Evolutionary conservation across 2,329 filamentous ascomycete species (phyloP), one percentile per base, ranked within the genome.

Genomic region (Ascochyta rabiei): DNA sequence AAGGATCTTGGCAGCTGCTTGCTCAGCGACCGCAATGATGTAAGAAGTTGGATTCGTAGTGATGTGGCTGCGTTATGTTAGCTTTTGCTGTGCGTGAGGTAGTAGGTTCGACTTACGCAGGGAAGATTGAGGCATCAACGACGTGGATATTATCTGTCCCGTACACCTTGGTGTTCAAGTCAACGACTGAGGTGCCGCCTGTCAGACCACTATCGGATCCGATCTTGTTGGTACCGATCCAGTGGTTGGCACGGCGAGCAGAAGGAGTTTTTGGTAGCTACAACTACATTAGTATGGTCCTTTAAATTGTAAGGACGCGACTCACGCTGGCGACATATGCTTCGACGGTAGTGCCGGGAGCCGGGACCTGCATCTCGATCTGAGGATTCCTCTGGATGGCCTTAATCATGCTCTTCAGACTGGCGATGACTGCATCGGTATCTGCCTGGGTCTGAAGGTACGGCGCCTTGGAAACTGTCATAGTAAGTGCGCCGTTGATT

Each of bases 371-470:
- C 69, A 83, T 83, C n/a, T 79, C 82, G 18, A 90, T 80, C 43
- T 79, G 76, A 13, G 81, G 72, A 40, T 87, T 80, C 28, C 77
- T 80, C 28, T 77, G 75, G 16, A 89, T 76, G 3, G 84, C 80
- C 1, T 77, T 72, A 44, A 83, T 77, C 53, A 89, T 72, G 57
- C 84, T 84, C 73, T 88, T 82, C 66, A 90, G 83, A 23, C 85
- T 84, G 42, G 80, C 77, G 45, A 86, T 83, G n/a, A 89, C 84
- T n/a, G 85, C 84, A 42, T 82, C 80, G 19, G 83, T 79, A 71
- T 90, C 87, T 50, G 80, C 79, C 16, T 80, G 70, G 53, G 85
- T 72, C 38, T 79, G 78, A 2, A 88, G 79, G 71, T 86, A 88
- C 0, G 87, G 87, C 1, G 82, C 71, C 16, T 80, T 80, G 15